Conservation (phyloP, 2,329 filamentous ascomycete species). For the Samsoniella hepiali region DNA sequence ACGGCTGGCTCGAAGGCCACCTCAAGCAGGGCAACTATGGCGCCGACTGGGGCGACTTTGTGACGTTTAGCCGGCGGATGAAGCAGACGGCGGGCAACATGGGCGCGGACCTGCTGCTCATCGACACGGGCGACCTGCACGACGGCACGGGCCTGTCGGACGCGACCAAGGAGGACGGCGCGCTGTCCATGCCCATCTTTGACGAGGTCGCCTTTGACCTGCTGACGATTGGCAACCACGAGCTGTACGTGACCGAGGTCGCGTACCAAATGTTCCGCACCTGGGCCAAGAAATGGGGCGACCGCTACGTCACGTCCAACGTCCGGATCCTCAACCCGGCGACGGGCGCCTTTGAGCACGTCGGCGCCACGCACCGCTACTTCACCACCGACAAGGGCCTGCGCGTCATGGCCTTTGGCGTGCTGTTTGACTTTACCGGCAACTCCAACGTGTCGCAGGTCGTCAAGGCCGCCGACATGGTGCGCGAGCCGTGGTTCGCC, state of each 20-base stretch:
- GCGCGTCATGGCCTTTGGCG: constrained; percentile 43
- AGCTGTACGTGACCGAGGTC: constrained; percentile 60
- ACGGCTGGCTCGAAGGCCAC: constrained; percentile 60
- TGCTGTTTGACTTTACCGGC: constrained; percentile 48
- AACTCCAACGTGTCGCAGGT: constrained; percentile 62
- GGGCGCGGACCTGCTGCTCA: constrained; percentile 56
- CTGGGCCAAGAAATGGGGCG: constrained; percentile 54
- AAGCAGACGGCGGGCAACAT: constrained; percentile 54
- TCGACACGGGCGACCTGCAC: constrained; percentile 65
- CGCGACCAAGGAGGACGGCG: constrained; percentile 55
- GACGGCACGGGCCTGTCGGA: constrained; percentile 63
- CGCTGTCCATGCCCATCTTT: constrained; percentile 47
- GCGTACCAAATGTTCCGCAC: constrained; percentile 59
- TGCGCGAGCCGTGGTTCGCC: constrained; percentile 58
- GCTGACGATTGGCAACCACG: constrained; percentile 55
- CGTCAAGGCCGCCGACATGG: constrained; percentile 49
- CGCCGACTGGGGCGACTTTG: constrained; percentile 65
- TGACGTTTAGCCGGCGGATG: constrained; percentile 58
- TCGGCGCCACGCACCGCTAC: constrained; percentile 43
- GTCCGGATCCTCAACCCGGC: constrained; percentile 41
- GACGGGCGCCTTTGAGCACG: constrained; percentile 39
- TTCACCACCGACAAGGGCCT: constrained; percentile 42
- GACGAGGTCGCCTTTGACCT: constrained; percentile 42
- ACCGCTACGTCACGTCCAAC: constrained; percentile 45
- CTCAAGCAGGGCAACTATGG: constrained; percentile 62